These are phyloP conservation scores for Asterionellopsis glacialis DNA, from an alignment of 108 stramenopile species.

Conservation along the genomic window DNA sequence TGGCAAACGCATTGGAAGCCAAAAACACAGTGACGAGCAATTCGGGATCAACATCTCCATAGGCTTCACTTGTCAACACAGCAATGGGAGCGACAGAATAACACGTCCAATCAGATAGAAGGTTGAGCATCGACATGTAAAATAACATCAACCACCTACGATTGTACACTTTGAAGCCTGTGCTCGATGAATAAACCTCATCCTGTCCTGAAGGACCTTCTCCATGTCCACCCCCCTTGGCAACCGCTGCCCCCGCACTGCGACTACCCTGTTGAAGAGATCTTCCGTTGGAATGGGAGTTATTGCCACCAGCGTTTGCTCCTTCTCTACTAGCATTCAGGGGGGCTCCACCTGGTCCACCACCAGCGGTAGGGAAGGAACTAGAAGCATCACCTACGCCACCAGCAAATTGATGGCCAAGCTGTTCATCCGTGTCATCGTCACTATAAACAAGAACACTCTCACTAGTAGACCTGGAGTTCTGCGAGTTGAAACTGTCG, in stretches of 20 bases:
- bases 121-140: slow-evolving; percentile 73
- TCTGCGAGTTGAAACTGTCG: neutral
- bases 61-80: slow-evolving; percentile 55
- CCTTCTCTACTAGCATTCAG: neutral
- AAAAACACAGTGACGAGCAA: slow-evolving; percentile 75
- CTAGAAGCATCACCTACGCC: neutral
- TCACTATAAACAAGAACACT: slow-evolving; percentile 22
- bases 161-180: slow-evolving; percentile 60
- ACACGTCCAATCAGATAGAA: slow-evolving; percentile 85
- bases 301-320: neutral
- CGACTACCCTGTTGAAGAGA: neutral
- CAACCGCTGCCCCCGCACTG: neutral
- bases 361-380: slow-evolving; percentile 1
- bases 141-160: slow-evolving; percentile 78
- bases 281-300: too few relatives aligned
- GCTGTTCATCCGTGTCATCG: too few relatives aligned
- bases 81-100: slow-evolving; percentile 84
- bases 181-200: slow-evolving; percentile 1
- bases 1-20: slow-evolving; percentile 71
- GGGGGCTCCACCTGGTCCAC: neutral
- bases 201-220: slow-evolving; percentile 2
- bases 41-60: slow-evolving; percentile 82
- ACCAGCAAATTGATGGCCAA: neutral
- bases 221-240: neutral
- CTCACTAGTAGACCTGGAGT: neutral